A percentile compares a stretch with the other conserved stretches of the same genome.
phyloP scores from a whole-genome alignment of 2,329 filamentous ascomycete species.

The Penicillium sp. region DNA sequence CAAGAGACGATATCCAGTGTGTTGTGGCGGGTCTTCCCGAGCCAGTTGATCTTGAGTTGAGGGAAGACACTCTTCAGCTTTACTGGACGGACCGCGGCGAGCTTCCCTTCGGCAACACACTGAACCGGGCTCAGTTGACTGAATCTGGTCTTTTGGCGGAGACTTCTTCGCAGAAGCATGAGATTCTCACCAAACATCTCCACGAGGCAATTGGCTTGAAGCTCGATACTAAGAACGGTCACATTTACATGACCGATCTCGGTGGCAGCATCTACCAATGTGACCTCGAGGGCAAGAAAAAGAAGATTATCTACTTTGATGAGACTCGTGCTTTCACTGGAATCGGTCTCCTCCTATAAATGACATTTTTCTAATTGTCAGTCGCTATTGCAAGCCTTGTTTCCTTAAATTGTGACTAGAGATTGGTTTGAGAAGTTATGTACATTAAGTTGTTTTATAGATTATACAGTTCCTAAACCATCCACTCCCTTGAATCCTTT shows the following conservation, averaged over 20 bases:
- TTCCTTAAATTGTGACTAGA: not conserved
- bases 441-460: not conserved
- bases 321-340: constrained; percentile 21
- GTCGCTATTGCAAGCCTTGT: not conserved
- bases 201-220: constrained; percentile 31
- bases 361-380: not conserved
- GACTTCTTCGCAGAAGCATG: not conserved
- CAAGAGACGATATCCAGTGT: constrained; percentile 45
- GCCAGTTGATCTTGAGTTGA: constrained; percentile 59
- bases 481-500: not conserved
- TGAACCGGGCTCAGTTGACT: constrained; percentile 45
- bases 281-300: constrained; percentile 17
- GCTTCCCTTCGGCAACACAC: constrained; percentile 53
- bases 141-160: not conserved
- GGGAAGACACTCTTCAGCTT: constrained; percentile 45
- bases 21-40: constrained; percentile 52
- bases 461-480: not conserved
- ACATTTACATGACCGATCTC: constrained; percentile 31
- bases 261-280: constrained; percentile 30
- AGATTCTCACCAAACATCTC: constrained; percentile 24
- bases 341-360: constrained; percentile 5
- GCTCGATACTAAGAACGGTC: constrained; percentile 18
- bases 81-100: constrained; percentile 65
- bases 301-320: not conserved
- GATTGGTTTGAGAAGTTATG: not conserved